A percentile compares a stretch with the other conserved stretches of the same genome.
phyloP scores from a whole-genome alignment of 441 rosid genomes.

The Euphorbia celastroides region DNA sequence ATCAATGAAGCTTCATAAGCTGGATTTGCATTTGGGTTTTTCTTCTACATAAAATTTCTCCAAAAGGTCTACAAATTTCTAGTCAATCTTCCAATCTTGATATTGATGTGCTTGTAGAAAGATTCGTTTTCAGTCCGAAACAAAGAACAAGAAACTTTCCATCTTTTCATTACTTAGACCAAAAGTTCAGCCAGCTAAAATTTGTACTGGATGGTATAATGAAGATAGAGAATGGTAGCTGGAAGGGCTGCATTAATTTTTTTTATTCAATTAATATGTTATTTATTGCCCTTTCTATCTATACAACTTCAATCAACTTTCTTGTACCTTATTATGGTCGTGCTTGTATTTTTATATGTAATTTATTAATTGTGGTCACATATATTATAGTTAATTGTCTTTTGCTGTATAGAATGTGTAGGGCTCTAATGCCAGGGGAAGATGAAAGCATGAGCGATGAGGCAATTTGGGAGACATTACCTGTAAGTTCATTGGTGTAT shows the following conservation, averaged over 20 bases:
- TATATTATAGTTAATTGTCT: neutral
- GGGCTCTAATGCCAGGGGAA: slow-evolving; percentile 94
- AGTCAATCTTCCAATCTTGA: neutral
- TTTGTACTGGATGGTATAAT: neutral
- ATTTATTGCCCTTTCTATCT: neutral
- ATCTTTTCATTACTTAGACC: neutral
- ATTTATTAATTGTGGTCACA: neutral
- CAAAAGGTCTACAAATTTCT: neutral
- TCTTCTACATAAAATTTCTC: neutral
- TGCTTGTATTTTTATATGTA: neutral
- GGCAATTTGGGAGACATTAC: slow-evolving; percentile 97
- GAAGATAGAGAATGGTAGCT: neutral
- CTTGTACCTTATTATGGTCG: slow-evolving; percentile 2
- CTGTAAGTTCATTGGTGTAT: slow-evolving; percentile 50
- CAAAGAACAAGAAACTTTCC: neutral
- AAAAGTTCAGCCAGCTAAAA: neutral
- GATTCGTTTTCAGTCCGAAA: neutral
- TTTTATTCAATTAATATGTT: neutral
- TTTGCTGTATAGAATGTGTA: slow-evolving; percentile 71
- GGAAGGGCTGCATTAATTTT: neutral
- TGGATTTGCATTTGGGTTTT: neutral
- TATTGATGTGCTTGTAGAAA: neutral
- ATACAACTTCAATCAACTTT: slow-evolving; percentile 1
- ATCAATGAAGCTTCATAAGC: slow-evolving; percentile 5
- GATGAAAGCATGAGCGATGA: slow-evolving; percentile 86